Conservation (phyloP, 1,284 basidiomycete species). For the Trametes polyzona region DNA sequence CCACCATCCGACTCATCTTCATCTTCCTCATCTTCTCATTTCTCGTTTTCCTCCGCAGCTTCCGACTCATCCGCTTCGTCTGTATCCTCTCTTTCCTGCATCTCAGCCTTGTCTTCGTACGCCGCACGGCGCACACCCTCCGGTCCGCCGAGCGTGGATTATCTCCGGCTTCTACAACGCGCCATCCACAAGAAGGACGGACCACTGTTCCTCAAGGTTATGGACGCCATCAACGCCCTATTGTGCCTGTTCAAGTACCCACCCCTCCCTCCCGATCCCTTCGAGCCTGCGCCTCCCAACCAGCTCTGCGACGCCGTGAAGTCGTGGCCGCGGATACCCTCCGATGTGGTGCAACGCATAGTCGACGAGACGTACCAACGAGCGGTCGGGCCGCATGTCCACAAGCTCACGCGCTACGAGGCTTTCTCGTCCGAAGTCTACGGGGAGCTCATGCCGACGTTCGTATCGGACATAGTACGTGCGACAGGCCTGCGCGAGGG, state of each 20-base stretch:
- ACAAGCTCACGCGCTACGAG: slow-evolving; percentile 65
- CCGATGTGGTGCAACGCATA: slow-evolving; percentile 64
- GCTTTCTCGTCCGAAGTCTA: slow-evolving; percentile 79
- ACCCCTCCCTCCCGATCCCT: slow-evolving; percentile 50
- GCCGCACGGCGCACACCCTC: slow-evolving; percentile 34
- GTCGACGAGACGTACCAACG: slow-evolving; percentile 83
- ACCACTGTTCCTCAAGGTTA: slow-evolving; percentile 65
- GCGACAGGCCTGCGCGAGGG: slow-evolving; percentile 59
- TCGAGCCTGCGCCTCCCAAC: slow-evolving; percentile 49
- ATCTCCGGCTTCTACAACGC: slow-evolving; percentile 63
- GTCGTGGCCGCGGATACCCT: slow-evolving; percentile 58
- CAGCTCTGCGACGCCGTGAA: slow-evolving; percentile 49
- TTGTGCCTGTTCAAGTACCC: slow-evolving; percentile 68
- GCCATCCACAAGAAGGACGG: slow-evolving; percentile 68
- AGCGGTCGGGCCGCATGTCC: slow-evolving; percentile 71
- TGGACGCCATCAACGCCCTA: slow-evolving; percentile 60
- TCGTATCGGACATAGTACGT: slow-evolving; percentile 67
- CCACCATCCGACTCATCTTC: slow-evolving; percentile 15
- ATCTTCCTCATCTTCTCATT: slow-evolving; percentile 8
- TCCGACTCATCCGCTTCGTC: slow-evolving; percentile 27
- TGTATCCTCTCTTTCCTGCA: slow-evolving; percentile 30
- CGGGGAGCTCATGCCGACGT: slow-evolving; percentile 74
- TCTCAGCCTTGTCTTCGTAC: slow-evolving; percentile 41
- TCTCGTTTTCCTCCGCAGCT: slow-evolving; percentile 24
- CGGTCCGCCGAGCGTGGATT: slow-evolving; percentile 41